Evolutionary conservation across 352 stramenopile species (phyloP).

Genomic region (Pythium periplocum): DNA sequence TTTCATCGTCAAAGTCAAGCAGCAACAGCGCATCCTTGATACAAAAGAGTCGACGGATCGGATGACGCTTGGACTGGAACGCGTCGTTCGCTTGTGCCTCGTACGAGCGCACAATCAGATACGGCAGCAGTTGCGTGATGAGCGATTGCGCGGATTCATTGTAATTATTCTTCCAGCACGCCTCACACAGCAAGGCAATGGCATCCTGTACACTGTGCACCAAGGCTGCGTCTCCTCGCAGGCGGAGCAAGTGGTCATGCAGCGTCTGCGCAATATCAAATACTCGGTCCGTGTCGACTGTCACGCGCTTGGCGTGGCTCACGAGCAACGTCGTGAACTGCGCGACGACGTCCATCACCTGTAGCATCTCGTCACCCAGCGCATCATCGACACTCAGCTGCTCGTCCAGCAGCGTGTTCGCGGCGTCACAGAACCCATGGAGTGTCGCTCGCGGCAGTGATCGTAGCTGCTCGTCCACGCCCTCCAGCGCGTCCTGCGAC

Average conservation of each 20-base stretch:
- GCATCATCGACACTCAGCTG: slow-evolving; percentile 4
- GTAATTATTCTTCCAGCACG: slow-evolving; percentile 68
- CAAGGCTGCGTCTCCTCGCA: slow-evolving; percentile 35
- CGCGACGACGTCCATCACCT: slow-evolving; percentile 42
- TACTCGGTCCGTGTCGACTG: slow-evolving; percentile 49
- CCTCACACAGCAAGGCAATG: slow-evolving; percentile 67
- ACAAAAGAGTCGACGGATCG: slow-evolving; percentile 65
- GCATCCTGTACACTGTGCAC: slow-evolving; percentile 55
- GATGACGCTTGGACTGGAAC: slow-evolving; percentile 67
- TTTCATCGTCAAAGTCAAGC: slow-evolving; percentile 82
- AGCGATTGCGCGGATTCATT: slow-evolving; percentile 48
- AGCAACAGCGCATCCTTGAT: slow-evolving; percentile 74
- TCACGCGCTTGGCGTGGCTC: slow-evolving; percentile 35
- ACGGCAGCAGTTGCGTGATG: slow-evolving; percentile 81
- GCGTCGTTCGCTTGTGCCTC: slow-evolving; percentile 40
- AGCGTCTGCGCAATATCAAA: slow-evolving; percentile 57
- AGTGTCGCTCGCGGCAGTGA: slow-evolving; percentile 38
- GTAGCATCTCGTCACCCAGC: slow-evolving; percentile 16
- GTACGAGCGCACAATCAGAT: slow-evolving; percentile 78
- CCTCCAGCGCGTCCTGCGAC: slow-evolving; percentile 4
- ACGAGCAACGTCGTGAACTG: slow-evolving; percentile 57
- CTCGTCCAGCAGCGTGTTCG: slow-evolving; percentile 20
- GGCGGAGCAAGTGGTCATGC: slow-evolving; percentile 55
- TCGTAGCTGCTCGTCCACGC: slow-evolving; percentile 51
- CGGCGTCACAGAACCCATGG: slow-evolving; percentile 45